A percentile compares a stretch with the other conserved stretches of the same genome.
Evolutionary conservation across 257 asterid species (phyloP).

Genomic region (Salvia rosmarinus): DNA sequence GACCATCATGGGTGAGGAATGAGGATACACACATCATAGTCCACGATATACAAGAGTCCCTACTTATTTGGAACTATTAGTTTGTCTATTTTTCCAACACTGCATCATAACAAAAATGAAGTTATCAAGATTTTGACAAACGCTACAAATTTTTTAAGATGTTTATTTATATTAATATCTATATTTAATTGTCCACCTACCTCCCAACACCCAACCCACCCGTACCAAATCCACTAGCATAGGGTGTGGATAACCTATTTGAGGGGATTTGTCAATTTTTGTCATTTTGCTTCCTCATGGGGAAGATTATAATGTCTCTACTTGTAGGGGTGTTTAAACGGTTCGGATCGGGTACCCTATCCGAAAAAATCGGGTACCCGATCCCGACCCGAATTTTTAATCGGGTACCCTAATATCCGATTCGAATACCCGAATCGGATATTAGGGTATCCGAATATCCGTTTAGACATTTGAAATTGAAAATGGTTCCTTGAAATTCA

Average conservation of each 20-base stretch:
- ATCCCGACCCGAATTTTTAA: too few relatives aligned
- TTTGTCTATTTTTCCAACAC: slow-evolving; percentile 28
- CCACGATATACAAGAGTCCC: slow-evolving; percentile 35
- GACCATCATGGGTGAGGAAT: too few relatives aligned
- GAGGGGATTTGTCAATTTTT: slow-evolving; percentile 2
- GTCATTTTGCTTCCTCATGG: too few relatives aligned
- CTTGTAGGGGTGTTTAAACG: too few relatives aligned
- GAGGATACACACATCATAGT: neutral
- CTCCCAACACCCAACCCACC: slow-evolving; percentile 15
- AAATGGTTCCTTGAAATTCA: too few relatives aligned
- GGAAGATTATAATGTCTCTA: too few relatives aligned
- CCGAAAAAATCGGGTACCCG: too few relatives aligned
- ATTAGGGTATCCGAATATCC: too few relatives aligned
- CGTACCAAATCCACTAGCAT: slow-evolving; percentile 35
- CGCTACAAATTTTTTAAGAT: slow-evolving; percentile 21
- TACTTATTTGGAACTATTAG: slow-evolving; percentile 41
- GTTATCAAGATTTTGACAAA: slow-evolving; percentile 28
- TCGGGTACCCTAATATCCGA: too few relatives aligned
- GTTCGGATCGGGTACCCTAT: too few relatives aligned
- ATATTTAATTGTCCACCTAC: neutral
- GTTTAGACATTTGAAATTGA: too few relatives aligned
- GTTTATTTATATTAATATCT: slow-evolving; percentile 11
- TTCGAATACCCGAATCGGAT: too few relatives aligned
- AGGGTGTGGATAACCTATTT: slow-evolving; percentile 30
- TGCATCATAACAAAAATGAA: slow-evolving; percentile 28